Evolutionary conservation across 176 grass and related monocot species (phyloP).

Genomic region (Eleusine coracana): DNA sequence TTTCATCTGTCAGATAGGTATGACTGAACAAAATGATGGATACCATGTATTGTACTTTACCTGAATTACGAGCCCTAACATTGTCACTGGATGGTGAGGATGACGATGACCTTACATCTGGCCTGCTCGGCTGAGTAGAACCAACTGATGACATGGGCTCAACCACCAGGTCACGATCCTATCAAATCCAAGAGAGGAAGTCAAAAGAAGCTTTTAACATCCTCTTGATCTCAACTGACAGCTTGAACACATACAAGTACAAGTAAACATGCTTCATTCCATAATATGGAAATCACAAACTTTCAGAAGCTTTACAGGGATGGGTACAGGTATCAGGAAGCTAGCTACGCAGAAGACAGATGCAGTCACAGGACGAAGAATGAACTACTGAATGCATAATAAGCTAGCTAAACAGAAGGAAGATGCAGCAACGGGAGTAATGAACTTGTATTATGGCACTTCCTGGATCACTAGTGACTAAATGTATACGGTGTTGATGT

Average conservation of each 20-base stretch:
- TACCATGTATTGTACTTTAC: constrained; percentile 27
- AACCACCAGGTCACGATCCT: constrained; percentile 79
- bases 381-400: neutral
- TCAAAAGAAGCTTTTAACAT: constrained; percentile 1
- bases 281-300: neutral
- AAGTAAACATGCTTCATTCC: neutral
- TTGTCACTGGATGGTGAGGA: constrained; percentile 53
- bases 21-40: neutral
- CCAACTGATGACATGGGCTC: constrained; percentile 59
- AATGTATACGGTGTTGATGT: too few relatives aligned
- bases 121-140: constrained; percentile 51
- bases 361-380: neutral
- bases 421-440: neutral
- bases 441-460: neutral
- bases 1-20: constrained; percentile 23
- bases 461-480: neutral
- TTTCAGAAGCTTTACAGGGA: neutral
- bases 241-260: neutral
- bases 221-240: neutral
- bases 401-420: neutral
- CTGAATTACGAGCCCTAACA: constrained; percentile 60
- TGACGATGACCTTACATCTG: constrained; percentile 66
- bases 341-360: neutral
- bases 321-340: neutral
- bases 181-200: neutral